Conservation (phyloP, 306 rosid genomes). For the Astragalus glycyphyllos region DNA sequence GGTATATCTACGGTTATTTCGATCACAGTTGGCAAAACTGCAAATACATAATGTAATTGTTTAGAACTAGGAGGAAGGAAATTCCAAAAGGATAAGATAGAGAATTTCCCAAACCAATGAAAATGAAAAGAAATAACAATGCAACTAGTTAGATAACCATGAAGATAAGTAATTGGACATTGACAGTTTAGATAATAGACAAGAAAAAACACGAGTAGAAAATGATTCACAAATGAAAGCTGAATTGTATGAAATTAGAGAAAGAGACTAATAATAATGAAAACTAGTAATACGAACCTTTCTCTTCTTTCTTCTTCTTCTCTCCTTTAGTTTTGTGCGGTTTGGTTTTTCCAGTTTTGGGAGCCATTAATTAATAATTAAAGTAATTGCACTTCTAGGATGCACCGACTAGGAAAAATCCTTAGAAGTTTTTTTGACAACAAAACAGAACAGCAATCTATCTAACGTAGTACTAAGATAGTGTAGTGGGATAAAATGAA, state of each 20-base stretch:
- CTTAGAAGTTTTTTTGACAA: too few relatives aligned
- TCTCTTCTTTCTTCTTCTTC: constrained; percentile 93
- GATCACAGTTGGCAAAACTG: constrained; percentile 88
- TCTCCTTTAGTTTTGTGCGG: constrained; percentile 90
- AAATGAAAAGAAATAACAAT: constrained; percentile 17
- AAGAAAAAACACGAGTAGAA: background rate
- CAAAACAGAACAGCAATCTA: too few relatives aligned
- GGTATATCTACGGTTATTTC: constrained; percentile 76
- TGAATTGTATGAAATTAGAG: background rate
- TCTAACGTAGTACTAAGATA: too few relatives aligned
- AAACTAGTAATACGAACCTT: constrained; percentile 56
- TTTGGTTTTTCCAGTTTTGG: constrained; percentile 79
- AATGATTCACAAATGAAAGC: background rate
- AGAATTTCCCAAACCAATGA: constrained; percentile 38
- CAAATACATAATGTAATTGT: constrained; percentile 23
- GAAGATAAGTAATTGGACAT: background rate
- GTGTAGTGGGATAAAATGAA: background rate
- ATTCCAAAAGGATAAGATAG: constrained; percentile 34
- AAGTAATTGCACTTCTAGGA: too few relatives aligned
- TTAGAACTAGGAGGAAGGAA: background rate
- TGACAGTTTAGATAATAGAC: background rate
- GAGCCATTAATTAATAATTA: constrained; percentile 77
- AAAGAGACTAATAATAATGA: background rate
- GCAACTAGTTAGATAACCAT: background rate
- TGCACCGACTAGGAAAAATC: too few relatives aligned